Conservation (phyloP, 2,329 filamentous ascomycete genomes). For the Nemania bipapillata region DNA sequence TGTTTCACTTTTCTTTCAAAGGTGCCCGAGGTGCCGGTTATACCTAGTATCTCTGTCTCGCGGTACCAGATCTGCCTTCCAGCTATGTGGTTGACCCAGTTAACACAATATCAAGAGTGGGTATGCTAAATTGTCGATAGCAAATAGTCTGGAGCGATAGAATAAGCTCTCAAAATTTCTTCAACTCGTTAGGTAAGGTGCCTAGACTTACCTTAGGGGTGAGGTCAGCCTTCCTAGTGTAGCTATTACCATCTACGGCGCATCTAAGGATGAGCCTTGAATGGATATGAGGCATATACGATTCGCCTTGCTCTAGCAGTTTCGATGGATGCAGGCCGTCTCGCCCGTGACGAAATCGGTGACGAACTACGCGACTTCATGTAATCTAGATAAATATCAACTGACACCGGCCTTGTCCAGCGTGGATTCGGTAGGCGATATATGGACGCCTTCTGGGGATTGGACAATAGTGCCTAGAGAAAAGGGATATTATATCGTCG, state of each 20-base stretch:
- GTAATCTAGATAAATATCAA: neutral
- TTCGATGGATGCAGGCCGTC: neutral
- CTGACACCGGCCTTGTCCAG: neutral
- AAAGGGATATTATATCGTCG: slow-evolving; percentile 18
- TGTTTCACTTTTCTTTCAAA: neutral
- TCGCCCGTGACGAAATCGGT: slow-evolving; percentile 10
- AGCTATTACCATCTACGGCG: neutral
- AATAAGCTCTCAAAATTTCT: neutral
- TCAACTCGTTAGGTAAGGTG: neutral
- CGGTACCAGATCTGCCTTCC: slow-evolving; percentile 8
- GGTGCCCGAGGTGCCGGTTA: neutral
- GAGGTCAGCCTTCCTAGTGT: neutral
- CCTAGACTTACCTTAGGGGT: neutral
- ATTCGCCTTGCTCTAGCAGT: neutral
- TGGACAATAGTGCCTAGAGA: slow-evolving; percentile 1
- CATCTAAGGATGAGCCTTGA: neutral
- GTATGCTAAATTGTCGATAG: neutral
- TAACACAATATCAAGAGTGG: slow-evolving; percentile 12
- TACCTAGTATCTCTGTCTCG: neutral
- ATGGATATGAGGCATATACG: neutral
- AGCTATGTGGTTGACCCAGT: slow-evolving; percentile 13
- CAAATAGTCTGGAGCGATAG: neutral
- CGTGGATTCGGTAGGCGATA: neutral
- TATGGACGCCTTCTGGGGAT: slow-evolving; percentile 19
- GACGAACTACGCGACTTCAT: slow-evolving; percentile 20